These are phyloP conservation scores for Scutellaria minor DNA, from an alignment of 257 asterid genomes.

Conservation along the genomic window DNA sequence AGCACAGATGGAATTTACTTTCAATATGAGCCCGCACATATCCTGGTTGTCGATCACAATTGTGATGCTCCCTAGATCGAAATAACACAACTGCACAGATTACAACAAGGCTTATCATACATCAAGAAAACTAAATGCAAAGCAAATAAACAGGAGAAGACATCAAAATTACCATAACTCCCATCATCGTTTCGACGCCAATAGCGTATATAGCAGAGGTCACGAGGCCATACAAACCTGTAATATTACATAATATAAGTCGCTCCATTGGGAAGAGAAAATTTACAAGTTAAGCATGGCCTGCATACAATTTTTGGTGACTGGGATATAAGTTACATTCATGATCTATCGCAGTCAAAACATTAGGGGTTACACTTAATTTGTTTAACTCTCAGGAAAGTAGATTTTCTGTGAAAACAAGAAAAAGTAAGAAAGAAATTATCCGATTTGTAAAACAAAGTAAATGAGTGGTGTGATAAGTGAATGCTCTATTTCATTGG, in stretches of 20 bases:
- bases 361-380: neutral
- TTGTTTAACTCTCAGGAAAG: conserved; percentile 28
- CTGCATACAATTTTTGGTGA: conserved; percentile 23
- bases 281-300: conserved; percentile 1
- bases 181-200: conserved; percentile 99
- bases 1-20: conserved; percentile 58
- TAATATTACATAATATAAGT: conserved; percentile 32
- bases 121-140: conserved; percentile 18
- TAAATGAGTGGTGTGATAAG: conserved; percentile 11
- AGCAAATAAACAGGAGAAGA: conserved; percentile 26
- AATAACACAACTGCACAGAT: conserved; percentile 81
- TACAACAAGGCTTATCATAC: conserved; percentile 31
- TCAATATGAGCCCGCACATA: conserved; percentile 94
- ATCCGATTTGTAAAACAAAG: conserved; percentile 20
- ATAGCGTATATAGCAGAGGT: conserved; percentile 95
- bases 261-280: conserved; percentile 17
- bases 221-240: conserved; percentile 99
- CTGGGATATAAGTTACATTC: conserved; percentile 6
- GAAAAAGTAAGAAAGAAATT: conserved; percentile 9
- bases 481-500: conserved; percentile 23
- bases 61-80: conserved; percentile 91
- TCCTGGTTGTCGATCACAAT: conserved; percentile 88
- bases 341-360: conserved; percentile 17
- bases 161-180: conserved; percentile 77
- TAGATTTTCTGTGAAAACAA: conserved; percentile 22